Base-by-base conservation (phyloP, 257 asterid genomes). In the Salvia hispanica region DNA sequence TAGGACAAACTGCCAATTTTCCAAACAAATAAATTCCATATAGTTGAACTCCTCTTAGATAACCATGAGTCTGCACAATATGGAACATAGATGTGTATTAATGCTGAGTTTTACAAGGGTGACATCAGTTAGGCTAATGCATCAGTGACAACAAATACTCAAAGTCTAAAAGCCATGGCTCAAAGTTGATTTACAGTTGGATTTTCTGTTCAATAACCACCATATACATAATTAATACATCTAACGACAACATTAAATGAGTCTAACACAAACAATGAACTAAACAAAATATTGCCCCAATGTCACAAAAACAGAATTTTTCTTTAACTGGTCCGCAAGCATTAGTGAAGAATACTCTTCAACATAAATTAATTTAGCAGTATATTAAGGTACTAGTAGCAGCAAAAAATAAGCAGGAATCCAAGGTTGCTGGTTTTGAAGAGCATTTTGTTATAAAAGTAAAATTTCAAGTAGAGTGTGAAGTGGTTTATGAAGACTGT, bases 1-100 rank as follows among this genome's bases (percentile, higher is more conserved):
- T 2, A 54, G 44, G 51, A 42, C 10, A n/a, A 42, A 70, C 21
- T 14, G 33, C 14, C 10, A 60, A 46, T 62, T n/a, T 40, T 66
- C 58, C 21, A 52, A 16, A 39, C 55, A 72, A 48, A 62, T 33
- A 18, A 9, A 55, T 12, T 74, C 54, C 57, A 53, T 31, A 50
- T 62, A 31, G 51, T 33, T 55, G 21, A 62, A 15, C 48, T 44
- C 61, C 57, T 51, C 57, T n/a, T 42, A 39, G 21, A 59, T 21
- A 71, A 62, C 56, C 51, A 44, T 45, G 55, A 65, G 62, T 43
- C 5, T 15, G 25, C 16, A 54, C 47, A 39, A 13, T 50, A 57
- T 55, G 54, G 43, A 13, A 28, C 4, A 36, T 50, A 53, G 11
- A 25, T 39, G 34, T 37, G 21, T 10, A 16, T 21, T 59, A 10